Evolutionary conservation across 116 monocot genomes (phyloP).

Genomic region (Papilionanthe hybrid): DNA sequence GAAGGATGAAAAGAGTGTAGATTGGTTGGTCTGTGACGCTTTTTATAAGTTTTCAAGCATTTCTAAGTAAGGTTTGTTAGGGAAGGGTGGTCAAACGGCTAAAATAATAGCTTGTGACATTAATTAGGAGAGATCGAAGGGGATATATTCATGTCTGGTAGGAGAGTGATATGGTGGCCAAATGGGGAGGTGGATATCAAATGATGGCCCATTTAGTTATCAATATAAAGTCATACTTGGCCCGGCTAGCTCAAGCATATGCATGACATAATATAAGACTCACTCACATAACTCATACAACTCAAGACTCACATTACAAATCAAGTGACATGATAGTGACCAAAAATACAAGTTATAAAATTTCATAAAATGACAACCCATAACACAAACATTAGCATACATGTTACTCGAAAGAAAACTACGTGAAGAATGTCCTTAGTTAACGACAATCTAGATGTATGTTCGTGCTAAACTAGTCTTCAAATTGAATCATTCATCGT

Average conservation of each 20-base stretch:
- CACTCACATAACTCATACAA: too few relatives aligned
- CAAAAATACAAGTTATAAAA: too few relatives aligned
- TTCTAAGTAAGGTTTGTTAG: background rate
- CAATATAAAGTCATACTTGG: background rate
- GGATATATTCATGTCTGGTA: background rate
- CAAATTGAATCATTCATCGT: background rate
- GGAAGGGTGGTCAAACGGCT: background rate
- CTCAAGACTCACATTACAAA: too few relatives aligned
- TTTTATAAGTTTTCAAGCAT: background rate
- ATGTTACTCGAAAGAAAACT: too few relatives aligned
- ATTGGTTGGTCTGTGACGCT: background rate
- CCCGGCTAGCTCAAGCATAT: too few relatives aligned
- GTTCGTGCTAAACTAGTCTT: background rate
- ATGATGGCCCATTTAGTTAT: background rate
- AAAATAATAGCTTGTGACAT: background rate
- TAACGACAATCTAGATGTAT: background rate
- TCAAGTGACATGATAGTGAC: too few relatives aligned
- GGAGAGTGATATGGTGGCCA: background rate
- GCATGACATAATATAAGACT: too few relatives aligned
- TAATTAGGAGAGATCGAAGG: background rate
- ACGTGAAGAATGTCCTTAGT: background rate
- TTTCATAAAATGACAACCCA: too few relatives aligned
- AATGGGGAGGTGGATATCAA: background rate
- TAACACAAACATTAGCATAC: too few relatives aligned
- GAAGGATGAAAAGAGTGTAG: background rate